Evolutionary conservation across 805 yeast species (phyloP).

Genomic region (Lachancea lanzarotensis): DNA sequence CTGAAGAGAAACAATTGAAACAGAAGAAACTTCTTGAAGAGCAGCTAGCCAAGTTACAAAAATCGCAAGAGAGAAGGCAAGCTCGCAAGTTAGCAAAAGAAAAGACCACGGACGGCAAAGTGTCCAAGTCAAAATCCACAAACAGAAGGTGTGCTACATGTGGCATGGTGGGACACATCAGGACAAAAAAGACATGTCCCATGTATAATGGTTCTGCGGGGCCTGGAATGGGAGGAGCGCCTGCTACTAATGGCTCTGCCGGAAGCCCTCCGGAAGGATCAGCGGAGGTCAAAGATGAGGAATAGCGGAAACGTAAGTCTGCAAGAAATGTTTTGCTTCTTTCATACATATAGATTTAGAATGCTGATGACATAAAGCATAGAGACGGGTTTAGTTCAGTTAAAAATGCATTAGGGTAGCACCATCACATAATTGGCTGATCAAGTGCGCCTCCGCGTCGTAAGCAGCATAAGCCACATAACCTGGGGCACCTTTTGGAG

Average conservation of each 20-base stretch:
- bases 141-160: conserved; percentile 89
- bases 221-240: conserved; percentile 12
- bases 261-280: background rate
- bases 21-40: conserved; percentile 72
- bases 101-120: conserved; percentile 23
- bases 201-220: conserved; percentile 50
- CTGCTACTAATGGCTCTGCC: conserved; percentile 5
- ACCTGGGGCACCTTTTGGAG: conserved; percentile 33
- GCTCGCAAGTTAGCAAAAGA: conserved; percentile 50
- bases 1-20: conserved; percentile 74
- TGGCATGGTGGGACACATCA: conserved; percentile 91
- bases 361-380: background rate
- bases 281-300: background rate
- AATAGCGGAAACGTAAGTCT: too few relatives aligned
- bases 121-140: conserved; percentile 30
- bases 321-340: too few relatives aligned
- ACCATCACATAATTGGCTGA: conserved; percentile 23
- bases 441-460: conserved; percentile 18
- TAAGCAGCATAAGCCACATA: conserved; percentile 31
- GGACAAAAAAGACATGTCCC: conserved; percentile 87
- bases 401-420: conserved; percentile 26
- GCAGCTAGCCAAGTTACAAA: conserved; percentile 74
- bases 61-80: conserved; percentile 60
- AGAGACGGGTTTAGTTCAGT: background rate
- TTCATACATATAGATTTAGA: too few relatives aligned